These are phyloP conservation scores for Jamesozyma hellenica DNA, from an alignment of 805 yeast genomes.

Conservation along the genomic window DNA sequence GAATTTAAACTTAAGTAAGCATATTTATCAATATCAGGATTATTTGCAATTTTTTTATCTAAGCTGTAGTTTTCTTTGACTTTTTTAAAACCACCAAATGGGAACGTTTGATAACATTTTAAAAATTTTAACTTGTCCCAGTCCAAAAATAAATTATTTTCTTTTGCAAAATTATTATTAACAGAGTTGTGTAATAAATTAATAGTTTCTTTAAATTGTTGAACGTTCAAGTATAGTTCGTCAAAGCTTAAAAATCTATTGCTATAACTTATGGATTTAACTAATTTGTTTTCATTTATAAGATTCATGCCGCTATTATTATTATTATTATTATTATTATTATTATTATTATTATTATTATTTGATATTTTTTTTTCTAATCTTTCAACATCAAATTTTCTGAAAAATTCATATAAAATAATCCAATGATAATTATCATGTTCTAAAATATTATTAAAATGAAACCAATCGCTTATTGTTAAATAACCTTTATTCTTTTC, in stretches of 20 bases:
- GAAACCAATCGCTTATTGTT: conserved; percentile 60
- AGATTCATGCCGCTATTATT: conserved; percentile 6
- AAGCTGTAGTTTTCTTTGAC: neutral
- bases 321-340: neutral
- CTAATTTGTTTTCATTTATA: conserved; percentile 16
- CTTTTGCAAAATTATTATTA: conserved; percentile 20
- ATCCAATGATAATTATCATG: conserved; percentile 40
- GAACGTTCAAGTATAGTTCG: conserved; percentile 24
- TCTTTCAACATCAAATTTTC: conserved; percentile 34
- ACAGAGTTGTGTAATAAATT: conserved; percentile 27
- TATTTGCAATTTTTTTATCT: neutral
- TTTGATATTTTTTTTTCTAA: conserved; percentile 2
- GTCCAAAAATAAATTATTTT: conserved; percentile 23
- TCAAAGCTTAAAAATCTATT: conserved; percentile 33
- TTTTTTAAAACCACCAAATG: conserved; percentile 7
- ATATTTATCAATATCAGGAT: conserved; percentile 8
- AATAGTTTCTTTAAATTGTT: conserved; percentile 28
- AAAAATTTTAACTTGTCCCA: conserved; percentile 29
- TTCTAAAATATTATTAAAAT: conserved; percentile 49
- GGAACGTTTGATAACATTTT: conserved; percentile 20
- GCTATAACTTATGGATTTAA: conserved; percentile 31
- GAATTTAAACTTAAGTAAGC: conserved; percentile 31
- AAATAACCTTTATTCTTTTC: conserved; percentile 58
- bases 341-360: neutral
- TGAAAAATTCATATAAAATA: conserved; percentile 44